Percentiles rank a stretch among this genome's conserved stretches.
Evolutionary conservation across 2,329 filamentous ascomycete species (phyloP).

Genomic region (Trichoderma gracile): DNA sequence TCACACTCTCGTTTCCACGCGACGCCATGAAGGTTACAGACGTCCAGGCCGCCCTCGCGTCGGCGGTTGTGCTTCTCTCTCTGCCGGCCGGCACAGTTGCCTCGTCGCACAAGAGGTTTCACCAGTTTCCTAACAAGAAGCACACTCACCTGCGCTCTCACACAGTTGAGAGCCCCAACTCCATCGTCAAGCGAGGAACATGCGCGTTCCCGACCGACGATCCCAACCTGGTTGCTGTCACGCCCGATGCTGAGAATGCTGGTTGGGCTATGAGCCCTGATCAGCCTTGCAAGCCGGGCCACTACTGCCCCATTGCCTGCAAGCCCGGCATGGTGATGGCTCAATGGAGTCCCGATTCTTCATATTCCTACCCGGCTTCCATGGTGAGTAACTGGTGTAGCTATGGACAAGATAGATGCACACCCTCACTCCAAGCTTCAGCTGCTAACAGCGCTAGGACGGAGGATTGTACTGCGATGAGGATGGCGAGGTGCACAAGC

Average conservation of each 20-base stretch:
- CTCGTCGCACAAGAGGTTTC: conserved; percentile 39
- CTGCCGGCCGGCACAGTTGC: conserved; percentile 41
- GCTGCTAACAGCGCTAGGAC: conserved; percentile 50
- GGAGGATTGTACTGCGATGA: conserved; percentile 73
- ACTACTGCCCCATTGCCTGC: conserved; percentile 76
- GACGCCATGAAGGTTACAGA: conserved; percentile 55
- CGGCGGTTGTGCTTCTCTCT: conserved; percentile 51
- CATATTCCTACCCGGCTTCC: conserved; percentile 67
- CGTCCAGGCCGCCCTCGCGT: conserved; percentile 51
- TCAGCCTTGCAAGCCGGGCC: conserved; percentile 64
- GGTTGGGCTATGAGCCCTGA: conserved; percentile 82
- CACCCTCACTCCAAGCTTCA: background rate
- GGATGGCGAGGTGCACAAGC: conserved; percentile 65
- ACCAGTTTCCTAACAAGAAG: conserved; percentile 45
- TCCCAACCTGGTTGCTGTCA: conserved; percentile 66
- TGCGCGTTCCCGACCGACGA: conserved; percentile 66
- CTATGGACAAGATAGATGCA: background rate
- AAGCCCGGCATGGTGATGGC: conserved; percentile 73
- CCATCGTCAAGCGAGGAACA: conserved; percentile 55
- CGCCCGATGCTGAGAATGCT: conserved; percentile 63
- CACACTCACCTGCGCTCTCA: conserved; percentile 39
- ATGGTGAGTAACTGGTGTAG: conserved; percentile 58
- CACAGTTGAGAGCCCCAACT: conserved; percentile 29
- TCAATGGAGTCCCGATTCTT: conserved; percentile 74
- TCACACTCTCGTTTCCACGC: conserved; percentile 21